Evolutionary conservation across 352 stramenopile species (phyloP).

Genomic region (Globisporangium paddicum): DNA sequence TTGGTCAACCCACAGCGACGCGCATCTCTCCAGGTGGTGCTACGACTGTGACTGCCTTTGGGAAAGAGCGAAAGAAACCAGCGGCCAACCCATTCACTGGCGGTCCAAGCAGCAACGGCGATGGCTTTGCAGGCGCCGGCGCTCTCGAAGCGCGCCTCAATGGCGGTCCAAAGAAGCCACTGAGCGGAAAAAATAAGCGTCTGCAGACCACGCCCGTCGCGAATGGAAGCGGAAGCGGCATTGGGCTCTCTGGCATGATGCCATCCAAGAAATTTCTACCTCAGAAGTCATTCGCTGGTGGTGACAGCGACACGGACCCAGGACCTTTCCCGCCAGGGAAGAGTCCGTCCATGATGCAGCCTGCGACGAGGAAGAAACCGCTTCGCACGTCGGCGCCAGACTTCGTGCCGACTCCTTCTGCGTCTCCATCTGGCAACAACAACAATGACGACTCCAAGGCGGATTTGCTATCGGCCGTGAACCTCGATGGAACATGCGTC

Average conservation of each 20-base stretch:
- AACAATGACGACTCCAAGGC: conserved; percentile 45
- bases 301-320: conserved; percentile 9
- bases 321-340: conserved; percentile 5
- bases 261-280: conserved; percentile 11
- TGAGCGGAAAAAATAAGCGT: conserved; percentile 19
- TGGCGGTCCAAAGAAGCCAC: conserved; percentile 20
- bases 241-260: conserved; percentile 3
- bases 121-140: conserved; percentile 4
- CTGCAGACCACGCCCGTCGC: neutral
- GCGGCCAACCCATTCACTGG: conserved; percentile 7
- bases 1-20: conserved; percentile 16
- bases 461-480: conserved; percentile 50
- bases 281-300: neutral
- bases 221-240: neutral
- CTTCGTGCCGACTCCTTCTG: neutral
- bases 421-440: neutral
- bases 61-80: neutral
- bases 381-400: conserved; percentile 10
- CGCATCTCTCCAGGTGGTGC: neutral
- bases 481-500: conserved; percentile 68
- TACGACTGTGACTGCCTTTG: conserved; percentile 1
- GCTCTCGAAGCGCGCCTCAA: conserved; percentile 28
- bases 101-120: neutral
- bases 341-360: conserved; percentile 9
- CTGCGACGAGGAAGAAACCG: conserved; percentile 22